phyloP scores from a whole-genome alignment of 2,329 filamentous ascomycete genomes.

The Dendryphion nanum region DNA sequence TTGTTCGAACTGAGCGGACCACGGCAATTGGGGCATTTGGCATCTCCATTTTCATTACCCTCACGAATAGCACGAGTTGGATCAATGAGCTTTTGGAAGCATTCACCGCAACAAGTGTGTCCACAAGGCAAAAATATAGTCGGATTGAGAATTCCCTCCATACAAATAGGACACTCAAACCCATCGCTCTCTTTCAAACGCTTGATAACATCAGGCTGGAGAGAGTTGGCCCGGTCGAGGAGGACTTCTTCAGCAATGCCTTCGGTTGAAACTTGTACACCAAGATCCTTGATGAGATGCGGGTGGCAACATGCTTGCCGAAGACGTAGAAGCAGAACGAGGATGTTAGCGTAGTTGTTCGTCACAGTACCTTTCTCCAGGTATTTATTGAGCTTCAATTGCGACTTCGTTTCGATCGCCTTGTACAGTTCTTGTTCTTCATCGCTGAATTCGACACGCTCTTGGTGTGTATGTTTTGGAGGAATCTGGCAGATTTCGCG shows the following conservation, averaged over 20 bases:
- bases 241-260: constrained; percentile 55
- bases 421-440: constrained; percentile 66
- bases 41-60: constrained; percentile 51
- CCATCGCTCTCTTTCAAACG: constrained; percentile 61
- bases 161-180: constrained; percentile 81
- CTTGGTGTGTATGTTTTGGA: constrained; percentile 60
- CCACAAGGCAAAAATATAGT: constrained; percentile 81
- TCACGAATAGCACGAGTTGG: constrained; percentile 57
- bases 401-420: constrained; percentile 64
- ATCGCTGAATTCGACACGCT: constrained; percentile 64
- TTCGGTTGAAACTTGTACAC: constrained; percentile 62
- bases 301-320: constrained; percentile 80
- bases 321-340: constrained; percentile 77
- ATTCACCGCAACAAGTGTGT: constrained; percentile 75
- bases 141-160: constrained; percentile 72
- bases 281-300: constrained; percentile 66
- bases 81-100: constrained; percentile 68
- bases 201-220: constrained; percentile 61
- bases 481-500: constrained; percentile 71
- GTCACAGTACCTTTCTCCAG: constrained; percentile 66
- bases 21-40: constrained; percentile 76
- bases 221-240: constrained; percentile 59
- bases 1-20: constrained; percentile 63
- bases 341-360: constrained; percentile 73
- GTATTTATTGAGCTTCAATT: constrained; percentile 74